These are phyloP conservation scores for Arthrobotrys conoides DNA, from an alignment of 2,329 filamentous ascomycete genomes.

Conservation along the genomic window DNA sequence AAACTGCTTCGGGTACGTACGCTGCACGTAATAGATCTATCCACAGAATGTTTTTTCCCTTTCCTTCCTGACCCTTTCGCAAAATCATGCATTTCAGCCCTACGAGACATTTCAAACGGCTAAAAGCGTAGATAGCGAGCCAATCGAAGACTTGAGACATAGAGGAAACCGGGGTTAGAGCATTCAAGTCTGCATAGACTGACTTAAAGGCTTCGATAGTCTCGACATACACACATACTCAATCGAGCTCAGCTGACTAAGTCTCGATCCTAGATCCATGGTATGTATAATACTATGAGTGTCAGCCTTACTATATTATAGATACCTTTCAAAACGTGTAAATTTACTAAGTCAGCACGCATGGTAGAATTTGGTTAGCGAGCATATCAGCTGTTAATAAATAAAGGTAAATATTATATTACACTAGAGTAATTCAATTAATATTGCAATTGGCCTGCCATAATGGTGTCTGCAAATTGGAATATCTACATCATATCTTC, in stretches of 20 bases:
- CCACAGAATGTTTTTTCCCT: neutral
- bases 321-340: neutral
- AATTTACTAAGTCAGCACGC: neutral
- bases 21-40: neutral
- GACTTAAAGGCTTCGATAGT: neutral
- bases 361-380: neutral
- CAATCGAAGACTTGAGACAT: constrained; percentile 11
- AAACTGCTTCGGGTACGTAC: neutral
- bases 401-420: neutral
- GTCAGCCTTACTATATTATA: constrained; percentile 6
- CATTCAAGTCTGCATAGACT: no score
- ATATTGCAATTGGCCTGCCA: no score
- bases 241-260: constrained; percentile 9
- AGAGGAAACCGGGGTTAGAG: neutral
- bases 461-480: neutral
- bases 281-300: neutral
- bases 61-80: neutral
- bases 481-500: neutral
- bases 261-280: constrained; percentile 11
- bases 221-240: neutral
- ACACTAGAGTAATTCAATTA: no score
- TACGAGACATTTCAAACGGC: constrained; percentile 50
- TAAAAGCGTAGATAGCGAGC: neutral
- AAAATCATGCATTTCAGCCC: constrained; percentile 48
- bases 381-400: neutral